phyloP scores from a whole-genome alignment of 2,329 filamentous ascomycete species.

The Sarocladium kiliense region DNA sequence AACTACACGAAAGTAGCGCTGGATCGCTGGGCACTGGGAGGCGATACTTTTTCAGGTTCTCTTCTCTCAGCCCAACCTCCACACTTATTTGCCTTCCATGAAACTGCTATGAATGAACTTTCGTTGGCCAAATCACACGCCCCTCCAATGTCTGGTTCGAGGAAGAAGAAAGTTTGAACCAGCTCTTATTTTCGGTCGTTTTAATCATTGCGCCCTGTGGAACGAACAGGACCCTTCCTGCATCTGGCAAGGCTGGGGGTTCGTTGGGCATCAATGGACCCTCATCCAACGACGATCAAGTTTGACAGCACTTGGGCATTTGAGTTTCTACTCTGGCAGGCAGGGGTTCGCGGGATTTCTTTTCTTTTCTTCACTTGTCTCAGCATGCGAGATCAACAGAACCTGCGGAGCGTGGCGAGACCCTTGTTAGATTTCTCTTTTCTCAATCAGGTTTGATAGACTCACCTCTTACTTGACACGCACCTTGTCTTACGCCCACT shows the following conservation, averaged over 20 bases:
- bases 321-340: neutral
- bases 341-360: neutral
- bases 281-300: neutral
- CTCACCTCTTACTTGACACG: neutral
- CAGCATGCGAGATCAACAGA: neutral
- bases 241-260: neutral
- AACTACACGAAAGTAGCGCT: no score
- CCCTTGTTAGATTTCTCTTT: conserved; percentile 6
- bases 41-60: no score
- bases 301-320: neutral
- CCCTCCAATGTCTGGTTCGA: neutral
- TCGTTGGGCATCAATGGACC: conserved; percentile 6
- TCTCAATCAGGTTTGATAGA: conserved; percentile 2
- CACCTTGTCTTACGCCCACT: no score
- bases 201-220: neutral
- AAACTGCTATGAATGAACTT: neutral
- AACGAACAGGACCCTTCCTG: conserved; percentile 1
- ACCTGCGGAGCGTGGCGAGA: neutral
- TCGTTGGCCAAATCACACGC: neutral
- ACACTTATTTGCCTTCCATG: no score
- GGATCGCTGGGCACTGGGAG: no score
- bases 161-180: neutral
- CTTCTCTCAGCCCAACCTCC: no score
- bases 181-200: neutral
- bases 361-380: neutral